Percentiles rank a stretch among this genome's conserved stretches.
Evolutionary conservation across 805 yeast genomes (phyloP).

Genomic region (Maudiozyma serrabonitensis): DNA sequence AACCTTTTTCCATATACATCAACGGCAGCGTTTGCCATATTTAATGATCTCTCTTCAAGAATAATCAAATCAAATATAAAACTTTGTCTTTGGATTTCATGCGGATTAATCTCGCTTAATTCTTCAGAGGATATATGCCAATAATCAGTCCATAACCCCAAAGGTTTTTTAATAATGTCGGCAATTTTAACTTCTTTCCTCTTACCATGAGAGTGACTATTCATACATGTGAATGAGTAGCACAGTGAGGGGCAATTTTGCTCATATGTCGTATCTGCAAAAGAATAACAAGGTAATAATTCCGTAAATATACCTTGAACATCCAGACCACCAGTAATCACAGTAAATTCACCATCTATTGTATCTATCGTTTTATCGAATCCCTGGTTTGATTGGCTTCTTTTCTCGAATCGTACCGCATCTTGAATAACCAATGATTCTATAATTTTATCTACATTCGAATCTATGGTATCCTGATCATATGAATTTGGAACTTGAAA

Average conservation of each 20-base stretch:
- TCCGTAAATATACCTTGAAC: conserved; percentile 30
- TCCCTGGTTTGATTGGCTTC: conserved; percentile 3
- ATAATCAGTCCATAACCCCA: conserved; percentile 54
- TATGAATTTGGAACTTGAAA: conserved; percentile 42
- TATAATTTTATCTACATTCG: conserved; percentile 40
- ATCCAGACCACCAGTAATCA: conserved; percentile 29
- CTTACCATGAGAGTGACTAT: conserved; percentile 5
- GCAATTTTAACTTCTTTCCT: conserved; percentile 26
- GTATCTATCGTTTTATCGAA: conserved; percentile 17
- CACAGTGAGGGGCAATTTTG: conserved; percentile 38
- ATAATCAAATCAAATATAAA: conserved; percentile 65
- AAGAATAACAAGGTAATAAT: conserved; percentile 29
- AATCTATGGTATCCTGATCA: conserved; percentile 40
- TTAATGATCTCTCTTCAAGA: conserved; percentile 60
- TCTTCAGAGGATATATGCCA: conserved; percentile 54
- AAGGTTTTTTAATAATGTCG: conserved; percentile 28
- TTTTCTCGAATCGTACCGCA: conserved; percentile 34
- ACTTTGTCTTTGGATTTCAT: conserved; percentile 57
- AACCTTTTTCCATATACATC: conserved; percentile 42
- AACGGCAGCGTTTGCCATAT: conserved; percentile 55
- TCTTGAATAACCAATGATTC: conserved; percentile 33
- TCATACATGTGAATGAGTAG: conserved; percentile 32
- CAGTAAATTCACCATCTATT: conserved; percentile 21
- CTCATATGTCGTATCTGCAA: conserved; percentile 30
- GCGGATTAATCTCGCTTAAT: conserved; percentile 39